Evolutionary conservation across 805 yeast genomes (phyloP).

Genomic region (Isabelozyma pseudorhagii): DNA sequence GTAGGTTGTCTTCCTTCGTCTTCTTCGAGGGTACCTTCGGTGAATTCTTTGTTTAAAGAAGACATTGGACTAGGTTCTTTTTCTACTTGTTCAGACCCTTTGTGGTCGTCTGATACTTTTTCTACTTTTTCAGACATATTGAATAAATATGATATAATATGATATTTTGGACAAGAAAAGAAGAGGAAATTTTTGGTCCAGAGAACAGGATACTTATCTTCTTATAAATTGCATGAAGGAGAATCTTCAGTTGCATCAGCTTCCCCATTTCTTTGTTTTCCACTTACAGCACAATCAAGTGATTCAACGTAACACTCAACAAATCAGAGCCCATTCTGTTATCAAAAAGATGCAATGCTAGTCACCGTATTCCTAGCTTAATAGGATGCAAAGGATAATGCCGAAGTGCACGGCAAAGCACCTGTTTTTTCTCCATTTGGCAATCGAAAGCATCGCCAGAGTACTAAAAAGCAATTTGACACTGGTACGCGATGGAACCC

Average conservation of each 20-base stretch:
- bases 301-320: not conserved
- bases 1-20: conserved; percentile 48
- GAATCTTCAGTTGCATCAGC: not conserved
- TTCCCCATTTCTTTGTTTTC: not conserved
- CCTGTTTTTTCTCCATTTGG: not conserved
- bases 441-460: not conserved
- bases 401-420: not conserved
- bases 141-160: not conserved
- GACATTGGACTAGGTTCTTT: not conserved
- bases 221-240: too few relatives aligned
- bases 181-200: too few relatives aligned
- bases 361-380: not conserved
- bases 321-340: not conserved
- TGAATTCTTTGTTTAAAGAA: not conserved
- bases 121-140: not conserved
- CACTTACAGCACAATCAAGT: not conserved
- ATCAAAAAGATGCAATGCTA: not conserved
- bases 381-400: not conserved
- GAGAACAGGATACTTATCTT: not conserved
- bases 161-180: not conserved
- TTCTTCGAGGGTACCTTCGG: conserved; percentile 2
- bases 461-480: not conserved
- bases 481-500: not conserved
- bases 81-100: not conserved
- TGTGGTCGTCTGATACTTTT: not conserved